Evolutionary conservation across 1,139 yeast species (phyloP).

Genomic region (Lipomyces yarrowii): DNA sequence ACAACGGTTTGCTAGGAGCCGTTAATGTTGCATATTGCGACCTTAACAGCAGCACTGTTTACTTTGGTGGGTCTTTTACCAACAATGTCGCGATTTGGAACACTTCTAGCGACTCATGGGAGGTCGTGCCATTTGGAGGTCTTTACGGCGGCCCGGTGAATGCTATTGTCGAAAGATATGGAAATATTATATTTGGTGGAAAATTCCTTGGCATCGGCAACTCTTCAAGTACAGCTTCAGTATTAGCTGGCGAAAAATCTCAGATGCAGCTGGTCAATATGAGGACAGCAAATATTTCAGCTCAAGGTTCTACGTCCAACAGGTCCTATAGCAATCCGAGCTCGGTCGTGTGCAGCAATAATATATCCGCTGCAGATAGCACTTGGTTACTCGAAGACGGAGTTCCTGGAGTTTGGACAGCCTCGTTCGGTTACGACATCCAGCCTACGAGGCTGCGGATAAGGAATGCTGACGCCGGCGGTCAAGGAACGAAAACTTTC

Average conservation of each 20-base stretch:
- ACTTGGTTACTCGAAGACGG: constrained; percentile 61
- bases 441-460: constrained; percentile 75
- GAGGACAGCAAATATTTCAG: constrained; percentile 59
- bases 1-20: constrained; percentile 51
- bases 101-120: constrained; percentile 48
- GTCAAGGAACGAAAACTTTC: constrained; percentile 63
- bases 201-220: constrained; percentile 61
- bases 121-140: constrained; percentile 71
- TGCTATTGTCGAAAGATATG: constrained; percentile 59
- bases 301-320: constrained; percentile 51
- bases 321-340: constrained; percentile 46
- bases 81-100: constrained; percentile 72
- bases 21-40: constrained; percentile 57
- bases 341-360: constrained; percentile 62
- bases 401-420: constrained; percentile 69
- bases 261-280: constrained; percentile 70
- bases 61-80: constrained; percentile 80
- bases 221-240: constrained; percentile 37
- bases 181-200: constrained; percentile 77
- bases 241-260: constrained; percentile 33
- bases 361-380: constrained; percentile 40
- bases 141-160: constrained; percentile 63
- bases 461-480: constrained; percentile 54
- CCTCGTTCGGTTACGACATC: constrained; percentile 59
- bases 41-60: constrained; percentile 54